These are phyloP conservation scores for Lepidopterella palustris DNA, from an alignment of 495 filamentous ascomycete genomes.

Conservation along the genomic window DNA sequence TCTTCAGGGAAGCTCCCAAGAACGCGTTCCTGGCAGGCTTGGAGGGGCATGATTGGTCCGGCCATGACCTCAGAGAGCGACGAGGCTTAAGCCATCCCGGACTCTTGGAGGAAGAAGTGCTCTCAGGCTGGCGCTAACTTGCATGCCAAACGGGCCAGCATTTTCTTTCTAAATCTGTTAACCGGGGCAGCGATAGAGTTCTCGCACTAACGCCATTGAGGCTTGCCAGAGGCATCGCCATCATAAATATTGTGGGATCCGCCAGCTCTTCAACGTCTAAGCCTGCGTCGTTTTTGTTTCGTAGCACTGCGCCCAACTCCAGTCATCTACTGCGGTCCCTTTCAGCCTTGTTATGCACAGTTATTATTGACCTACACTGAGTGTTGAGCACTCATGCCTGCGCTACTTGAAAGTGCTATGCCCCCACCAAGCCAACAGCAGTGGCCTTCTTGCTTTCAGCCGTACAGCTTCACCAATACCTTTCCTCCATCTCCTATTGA, in stretches of 20 bases:
- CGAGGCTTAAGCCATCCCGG: conserved; percentile 26
- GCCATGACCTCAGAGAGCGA: conserved; percentile 14
- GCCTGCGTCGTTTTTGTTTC: neutral
- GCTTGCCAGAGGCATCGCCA: neutral
- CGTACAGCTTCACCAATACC: conserved; percentile 6
- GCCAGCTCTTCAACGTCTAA: neutral
- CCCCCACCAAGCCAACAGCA: conserved; percentile 22
- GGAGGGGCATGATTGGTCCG: conserved; percentile 19
- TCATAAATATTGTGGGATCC: neutral
- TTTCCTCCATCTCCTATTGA: conserved; percentile 17
- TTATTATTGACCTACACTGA: conserved; percentile 8
- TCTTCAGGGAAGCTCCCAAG: neutral
- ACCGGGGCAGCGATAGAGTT: conserved; percentile 26
- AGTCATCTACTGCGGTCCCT: neutral
- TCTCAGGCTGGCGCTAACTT: conserved; percentile 13
- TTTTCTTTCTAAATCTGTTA: conserved; percentile 18
- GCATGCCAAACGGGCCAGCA: conserved; percentile 14
- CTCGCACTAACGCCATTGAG: neutral
- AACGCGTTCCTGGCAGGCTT: neutral
- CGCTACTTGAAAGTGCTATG: conserved; percentile 28
- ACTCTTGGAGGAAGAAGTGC: conserved; percentile 13
- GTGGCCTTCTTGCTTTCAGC: conserved; percentile 13
- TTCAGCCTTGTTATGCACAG: conserved; percentile 11
- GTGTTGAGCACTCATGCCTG: conserved; percentile 17
- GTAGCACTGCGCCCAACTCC: neutral